phyloP scores from a whole-genome alignment of 148 eudicot genomes.

The Polygonum maritimum region DNA sequence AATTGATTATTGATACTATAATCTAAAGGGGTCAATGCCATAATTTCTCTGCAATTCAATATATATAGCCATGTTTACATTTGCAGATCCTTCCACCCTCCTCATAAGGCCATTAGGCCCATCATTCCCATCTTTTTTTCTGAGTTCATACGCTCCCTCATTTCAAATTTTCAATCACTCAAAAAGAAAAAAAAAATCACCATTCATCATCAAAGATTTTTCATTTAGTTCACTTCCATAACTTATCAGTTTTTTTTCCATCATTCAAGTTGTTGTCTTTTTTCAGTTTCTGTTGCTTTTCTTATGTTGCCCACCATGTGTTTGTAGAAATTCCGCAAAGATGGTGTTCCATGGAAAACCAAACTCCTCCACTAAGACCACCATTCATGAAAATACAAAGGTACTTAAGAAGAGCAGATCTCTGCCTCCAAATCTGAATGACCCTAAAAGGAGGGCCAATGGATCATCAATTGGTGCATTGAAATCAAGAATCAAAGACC shows the following conservation, averaged over 20 bases:
- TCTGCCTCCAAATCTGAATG: neutral
- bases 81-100: neutral
- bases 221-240: neutral
- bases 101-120: neutral
- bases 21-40: neutral
- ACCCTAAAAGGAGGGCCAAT: neutral
- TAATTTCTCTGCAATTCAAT: neutral
- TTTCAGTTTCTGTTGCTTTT: neutral
- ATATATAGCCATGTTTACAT: neutral
- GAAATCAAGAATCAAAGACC: conserved; percentile 7
- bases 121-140: neutral
- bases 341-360: conserved; percentile 5
- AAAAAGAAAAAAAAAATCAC: neutral
- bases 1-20: neutral
- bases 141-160: neutral
- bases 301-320: neutral
- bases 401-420: conserved; percentile 5
- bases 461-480: neutral
- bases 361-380: neutral
- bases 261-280: neutral
- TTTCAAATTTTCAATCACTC: neutral
- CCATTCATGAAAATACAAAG: neutral
- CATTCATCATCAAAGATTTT: neutral
- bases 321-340: neutral
- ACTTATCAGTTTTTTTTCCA: neutral